These are phyloP conservation scores for Magnaporthiopsis incrustans DNA, from an alignment of 2,329 filamentous ascomycete species.

Conservation along the genomic window DNA sequence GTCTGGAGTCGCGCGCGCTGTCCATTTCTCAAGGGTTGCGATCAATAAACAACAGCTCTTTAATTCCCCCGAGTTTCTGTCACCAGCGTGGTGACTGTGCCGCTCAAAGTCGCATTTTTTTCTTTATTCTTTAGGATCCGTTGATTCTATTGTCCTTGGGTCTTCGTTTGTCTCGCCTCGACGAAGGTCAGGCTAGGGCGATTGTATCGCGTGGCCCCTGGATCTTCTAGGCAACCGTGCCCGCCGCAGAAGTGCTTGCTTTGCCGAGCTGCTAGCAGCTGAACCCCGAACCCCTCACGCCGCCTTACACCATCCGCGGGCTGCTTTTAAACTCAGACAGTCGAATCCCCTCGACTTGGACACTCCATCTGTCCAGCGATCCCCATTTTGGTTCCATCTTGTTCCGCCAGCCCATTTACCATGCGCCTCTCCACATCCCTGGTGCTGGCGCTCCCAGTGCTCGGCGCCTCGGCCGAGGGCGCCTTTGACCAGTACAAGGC, in stretches of 20 bases:
- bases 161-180: not conserved
- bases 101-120: not conserved
- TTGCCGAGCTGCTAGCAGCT: not conserved
- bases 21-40: constrained; percentile 3
- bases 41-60: not conserved
- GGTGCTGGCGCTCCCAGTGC: constrained; percentile 46
- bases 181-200: not conserved
- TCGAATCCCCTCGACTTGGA: not conserved
- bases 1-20: not conserved
- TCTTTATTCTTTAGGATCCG: not conserved
- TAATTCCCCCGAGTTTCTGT: not conserved
- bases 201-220: not conserved
- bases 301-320: constrained; percentile 7
- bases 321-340: not conserved
- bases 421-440: constrained; percentile 53
- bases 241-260: too few species aligned
- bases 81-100: not conserved
- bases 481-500: constrained; percentile 51
- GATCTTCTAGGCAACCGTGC: not conserved
- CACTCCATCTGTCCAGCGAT: not conserved
- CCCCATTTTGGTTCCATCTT: not conserved
- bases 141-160: not conserved
- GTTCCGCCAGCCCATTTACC: constrained; percentile 13
- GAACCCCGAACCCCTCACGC: constrained; percentile 7
- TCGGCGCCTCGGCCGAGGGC: constrained; percentile 43